Percentiles rank a stretch among this genome's conserved stretches.
phyloP scores from a whole-genome alignment of 2,329 filamentous ascomycete species.

The Cryphonectria nitschkei region DNA sequence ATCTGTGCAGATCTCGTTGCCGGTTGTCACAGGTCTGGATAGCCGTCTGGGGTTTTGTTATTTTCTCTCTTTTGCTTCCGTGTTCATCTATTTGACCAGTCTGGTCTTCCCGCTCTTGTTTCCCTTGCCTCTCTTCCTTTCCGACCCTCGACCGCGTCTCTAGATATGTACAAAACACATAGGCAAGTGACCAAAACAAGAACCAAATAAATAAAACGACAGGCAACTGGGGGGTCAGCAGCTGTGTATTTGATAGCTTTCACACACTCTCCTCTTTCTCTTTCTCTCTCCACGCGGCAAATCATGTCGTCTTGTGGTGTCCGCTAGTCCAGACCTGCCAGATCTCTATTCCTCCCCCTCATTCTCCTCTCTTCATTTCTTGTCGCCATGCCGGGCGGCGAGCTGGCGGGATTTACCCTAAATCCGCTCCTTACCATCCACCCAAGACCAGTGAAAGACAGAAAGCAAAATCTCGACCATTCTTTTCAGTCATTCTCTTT shows the following conservation, averaged over 20 bases:
- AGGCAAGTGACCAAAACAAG: slow-evolving; percentile 13
- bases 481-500: background rate
- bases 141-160: background rate
- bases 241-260: slow-evolving; percentile 8
- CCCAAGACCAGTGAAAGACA: too few relatives aligned
- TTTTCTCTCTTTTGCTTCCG: background rate
- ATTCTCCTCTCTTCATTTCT: background rate
- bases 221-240: slow-evolving; percentile 9
- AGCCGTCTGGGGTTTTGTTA: background rate
- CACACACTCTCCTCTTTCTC: background rate
- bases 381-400: background rate
- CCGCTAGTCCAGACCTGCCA: background rate
- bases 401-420: background rate
- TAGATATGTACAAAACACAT: slow-evolving; percentile 22
- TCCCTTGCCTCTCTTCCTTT: background rate
- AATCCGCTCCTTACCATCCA: background rate
- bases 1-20: too few relatives aligned
- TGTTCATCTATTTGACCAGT: slow-evolving; percentile 8
- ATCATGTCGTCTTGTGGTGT: background rate
- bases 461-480: too few relatives aligned
- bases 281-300: background rate
- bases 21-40: background rate
- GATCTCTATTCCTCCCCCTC: too few relatives aligned
- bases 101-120: background rate
- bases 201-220: background rate